Conservation (phyloP, 23 red algal species). For the Gracilariopsis chorda region DNA sequence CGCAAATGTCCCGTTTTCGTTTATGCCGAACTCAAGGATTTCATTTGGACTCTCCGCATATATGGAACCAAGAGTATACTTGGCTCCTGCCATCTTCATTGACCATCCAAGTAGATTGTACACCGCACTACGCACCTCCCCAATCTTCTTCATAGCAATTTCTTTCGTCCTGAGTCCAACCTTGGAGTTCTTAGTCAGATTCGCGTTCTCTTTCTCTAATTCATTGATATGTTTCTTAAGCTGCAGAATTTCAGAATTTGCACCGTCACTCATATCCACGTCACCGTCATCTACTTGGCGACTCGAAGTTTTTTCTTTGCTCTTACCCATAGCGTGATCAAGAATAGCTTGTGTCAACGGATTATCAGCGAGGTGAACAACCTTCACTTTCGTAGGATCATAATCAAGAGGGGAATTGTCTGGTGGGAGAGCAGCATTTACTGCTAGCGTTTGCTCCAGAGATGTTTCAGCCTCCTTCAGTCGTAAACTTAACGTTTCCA, state of each 20-base stretch:
- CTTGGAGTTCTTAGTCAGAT: constrained; percentile 44
- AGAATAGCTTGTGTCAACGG: constrained; percentile 15
- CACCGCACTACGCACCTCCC: constrained; percentile 75
- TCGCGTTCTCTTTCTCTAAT: constrained; percentile 21
- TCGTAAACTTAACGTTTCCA: neutral
- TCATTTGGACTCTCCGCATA: constrained; percentile 84
- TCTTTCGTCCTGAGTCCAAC: constrained; percentile 73
- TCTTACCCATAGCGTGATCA: neutral
- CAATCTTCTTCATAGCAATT: constrained; percentile 84
- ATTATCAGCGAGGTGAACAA: constrained; percentile 36
- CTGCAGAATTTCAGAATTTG: neutral
- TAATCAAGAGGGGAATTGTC: constrained; percentile 35
- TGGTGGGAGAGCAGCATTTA: neutral
- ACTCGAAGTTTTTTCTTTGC: neutral
- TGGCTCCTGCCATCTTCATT: constrained; percentile 72
- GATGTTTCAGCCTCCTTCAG: neutral
- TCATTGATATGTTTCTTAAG: neutral
- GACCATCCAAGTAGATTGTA: constrained; percentile 93
- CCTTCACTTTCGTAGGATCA: constrained; percentile 21
- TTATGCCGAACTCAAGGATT: constrained; percentile 61
- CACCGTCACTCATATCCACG: constrained; percentile 17
- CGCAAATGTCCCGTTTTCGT: constrained; percentile 36
- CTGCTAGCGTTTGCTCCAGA: neutral
- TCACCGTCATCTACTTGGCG: neutral
- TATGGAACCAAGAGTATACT: constrained; percentile 65